phyloP scores from a whole-genome alignment of 2,329 filamentous ascomycete species.

The Nemania sp. region DNA sequence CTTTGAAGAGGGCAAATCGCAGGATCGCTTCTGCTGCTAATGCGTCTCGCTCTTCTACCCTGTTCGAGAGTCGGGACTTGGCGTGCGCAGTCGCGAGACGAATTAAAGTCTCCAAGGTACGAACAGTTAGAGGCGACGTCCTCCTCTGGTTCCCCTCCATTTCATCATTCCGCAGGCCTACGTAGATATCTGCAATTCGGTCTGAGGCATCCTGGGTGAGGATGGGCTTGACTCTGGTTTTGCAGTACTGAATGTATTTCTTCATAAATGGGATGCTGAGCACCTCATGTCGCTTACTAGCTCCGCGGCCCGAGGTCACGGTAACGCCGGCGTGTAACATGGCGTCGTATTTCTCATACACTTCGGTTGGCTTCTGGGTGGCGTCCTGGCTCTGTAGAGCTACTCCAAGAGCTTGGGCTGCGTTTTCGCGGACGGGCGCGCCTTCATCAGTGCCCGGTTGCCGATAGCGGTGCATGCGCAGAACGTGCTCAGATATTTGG shows the following conservation, averaged over 20 bases:
- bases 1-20: conserved; percentile 95
- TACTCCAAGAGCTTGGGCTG: conserved; percentile 82
- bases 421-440: conserved; percentile 87
- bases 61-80: conserved; percentile 84
- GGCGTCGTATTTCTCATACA: conserved; percentile 94
- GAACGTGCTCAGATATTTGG: conserved; percentile 91
- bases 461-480: conserved; percentile 96
- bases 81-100: conserved; percentile 95
- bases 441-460: conserved; percentile 93
- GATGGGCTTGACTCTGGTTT: conserved; percentile 85
- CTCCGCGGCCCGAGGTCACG: conserved; percentile 72
- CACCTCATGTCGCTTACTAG: conserved; percentile 80
- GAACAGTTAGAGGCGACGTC: conserved; percentile 93
- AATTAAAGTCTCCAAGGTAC: conserved; percentile 97
- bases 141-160: conserved; percentile 91
- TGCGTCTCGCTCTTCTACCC: conserved; percentile 89
- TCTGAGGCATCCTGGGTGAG: conserved; percentile 90
- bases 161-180: conserved; percentile 91
- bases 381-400: conserved; percentile 78
- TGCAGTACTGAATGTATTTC: conserved; percentile 99
- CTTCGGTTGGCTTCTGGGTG: conserved; percentile 76
- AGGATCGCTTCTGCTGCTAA: conserved; percentile 86
- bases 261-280: conserved; percentile 98
- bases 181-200: conserved; percentile 89
- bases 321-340: conserved; percentile 95